Evolutionary conservation across 2,329 filamentous ascomycete species (phyloP), one percentile per base, ranked within the genome.

Genomic region (Colletotrichum gigasporum): DNA sequence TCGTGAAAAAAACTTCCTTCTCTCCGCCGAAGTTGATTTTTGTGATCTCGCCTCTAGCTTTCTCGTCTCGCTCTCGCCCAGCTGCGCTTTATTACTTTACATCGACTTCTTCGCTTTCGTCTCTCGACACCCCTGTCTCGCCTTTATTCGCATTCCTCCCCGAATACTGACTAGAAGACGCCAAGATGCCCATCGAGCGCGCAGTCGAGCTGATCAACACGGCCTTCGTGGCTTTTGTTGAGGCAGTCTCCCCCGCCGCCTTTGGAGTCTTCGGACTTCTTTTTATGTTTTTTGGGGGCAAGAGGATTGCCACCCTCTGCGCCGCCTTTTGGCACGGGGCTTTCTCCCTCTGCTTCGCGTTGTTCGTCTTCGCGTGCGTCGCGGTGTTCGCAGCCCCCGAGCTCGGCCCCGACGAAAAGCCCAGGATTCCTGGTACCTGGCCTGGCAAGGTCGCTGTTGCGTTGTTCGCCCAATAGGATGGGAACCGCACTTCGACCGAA

Each of bases 401-500:
- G 16, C 11, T 18, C 24, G 45, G 22, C 24, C 32, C 9, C 34
- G 35, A 39, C 18, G n/a, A 16, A 30, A 59, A 59, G 60, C 60
- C 60, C 54, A 35, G 54, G 54, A 59, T 14, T 41, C 30, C 45
- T 59, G 60, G 54, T 48, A 48, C 60, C 60, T 48, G 54, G 60
- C 60, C 60, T 59, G 60, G 45, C 8, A 24, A 10, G 10, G 20
- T 28, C 54, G 44, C 20, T 20, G 39, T 18, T 24, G n/a, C n/a
- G 44, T 7, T 35, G 16, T 44, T 20, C 12, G 7, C 45, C 45
- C 42, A 28, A 10, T 63, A 63, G 60, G 22, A 39, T n/a, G 26
- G 45, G 60, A 26, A 50, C 37, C 14, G 9, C 26, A 32, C 37
- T 35, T 20, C 14, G 14, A 37, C 11, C 32, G 12, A 34, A 9